These are phyloP conservation scores for Coffea canephora DNA, from an alignment of 257 asterid genomes.

Conservation along the genomic window DNA sequence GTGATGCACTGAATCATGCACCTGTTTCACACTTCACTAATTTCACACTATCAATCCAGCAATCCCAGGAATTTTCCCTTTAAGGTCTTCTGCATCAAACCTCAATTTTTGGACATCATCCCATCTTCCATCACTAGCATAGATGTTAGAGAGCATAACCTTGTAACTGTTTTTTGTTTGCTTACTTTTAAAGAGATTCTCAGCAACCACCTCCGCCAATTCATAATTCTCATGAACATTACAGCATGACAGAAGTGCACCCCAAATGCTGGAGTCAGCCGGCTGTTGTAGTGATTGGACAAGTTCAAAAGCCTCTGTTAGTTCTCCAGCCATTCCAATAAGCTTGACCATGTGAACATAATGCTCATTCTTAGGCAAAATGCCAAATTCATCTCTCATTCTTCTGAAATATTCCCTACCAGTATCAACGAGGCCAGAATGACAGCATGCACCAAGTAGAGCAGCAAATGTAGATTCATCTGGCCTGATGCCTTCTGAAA, in stretches of 20 bases:
- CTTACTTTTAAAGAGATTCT: constrained; percentile 34
- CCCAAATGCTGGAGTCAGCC: constrained; percentile 63
- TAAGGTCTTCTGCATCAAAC: constrained; percentile 30
- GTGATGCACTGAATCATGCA: background rate
- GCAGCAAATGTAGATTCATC: constrained; percentile 70
- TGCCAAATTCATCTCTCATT: constrained; percentile 53
- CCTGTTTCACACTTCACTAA: background rate
- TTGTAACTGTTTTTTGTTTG: constrained; percentile 34
- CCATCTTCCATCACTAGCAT: constrained; percentile 78
- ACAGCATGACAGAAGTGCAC: constrained; percentile 78
- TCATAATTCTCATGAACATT: constrained; percentile 42
- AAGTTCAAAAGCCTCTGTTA: constrained; percentile 61
- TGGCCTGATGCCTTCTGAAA: constrained; percentile 41
- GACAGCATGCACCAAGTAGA: constrained; percentile 74
- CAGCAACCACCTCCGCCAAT: constrained; percentile 42
- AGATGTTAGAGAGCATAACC: constrained; percentile 67
- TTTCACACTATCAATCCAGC: constrained; percentile 48
- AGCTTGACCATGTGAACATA: constrained; percentile 75
- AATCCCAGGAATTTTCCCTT: constrained; percentile 54
- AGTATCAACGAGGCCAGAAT: constrained; percentile 59
- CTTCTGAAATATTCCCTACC: constrained; percentile 48
- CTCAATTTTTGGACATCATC: constrained; percentile 59
- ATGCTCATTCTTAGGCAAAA: constrained; percentile 59
- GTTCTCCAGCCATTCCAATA: constrained; percentile 75
- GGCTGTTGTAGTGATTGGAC: constrained; percentile 43